A percentile compares a stretch with the other conserved stretches of the same genome.
Conservation (phyloP, 805 yeast species). For the Vanderwaltozyma tropicalis region DNA sequence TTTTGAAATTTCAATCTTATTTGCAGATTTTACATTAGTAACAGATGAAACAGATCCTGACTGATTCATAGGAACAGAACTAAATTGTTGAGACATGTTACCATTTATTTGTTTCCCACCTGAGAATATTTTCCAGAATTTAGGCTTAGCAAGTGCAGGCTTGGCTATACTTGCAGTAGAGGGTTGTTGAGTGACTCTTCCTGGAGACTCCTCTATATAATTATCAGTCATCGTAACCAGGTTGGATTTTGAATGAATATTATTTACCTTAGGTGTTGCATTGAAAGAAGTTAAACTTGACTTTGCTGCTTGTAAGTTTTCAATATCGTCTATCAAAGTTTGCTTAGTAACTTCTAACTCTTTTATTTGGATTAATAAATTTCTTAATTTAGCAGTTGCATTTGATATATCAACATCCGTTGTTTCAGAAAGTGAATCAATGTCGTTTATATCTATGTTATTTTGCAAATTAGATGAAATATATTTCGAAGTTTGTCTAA, state of each 20-base stretch:
- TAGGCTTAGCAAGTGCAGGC: slow-evolving; percentile 20
- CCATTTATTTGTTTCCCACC: slow-evolving; percentile 3
- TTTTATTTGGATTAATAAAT: slow-evolving; percentile 3
- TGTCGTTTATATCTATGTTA: too few relatives aligned
- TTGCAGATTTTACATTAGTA: not conserved
- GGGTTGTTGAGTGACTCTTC: slow-evolving; percentile 7
- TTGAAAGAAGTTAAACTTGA: not conserved
- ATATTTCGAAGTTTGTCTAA: not conserved
- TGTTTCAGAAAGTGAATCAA: not conserved
- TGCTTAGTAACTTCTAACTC: slow-evolving; percentile 3
- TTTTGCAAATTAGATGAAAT: not conserved
- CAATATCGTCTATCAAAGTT: slow-evolving; percentile 2
- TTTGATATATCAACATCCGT: not conserved
- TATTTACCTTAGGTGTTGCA: not conserved
- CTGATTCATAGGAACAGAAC: slow-evolving; percentile 1
- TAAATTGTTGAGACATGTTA: slow-evolving; percentile 2
- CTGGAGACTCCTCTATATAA: slow-evolving; percentile 3
- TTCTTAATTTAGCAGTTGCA: not conserved
- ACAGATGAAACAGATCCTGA: slow-evolving; percentile 6
- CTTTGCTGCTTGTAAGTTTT: slow-evolving; percentile 5
- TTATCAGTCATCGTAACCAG: not conserved
- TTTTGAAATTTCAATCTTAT: slow-evolving; percentile 23
- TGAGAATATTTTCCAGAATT: slow-evolving; percentile 28
- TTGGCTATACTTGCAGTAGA: slow-evolving; percentile 17
- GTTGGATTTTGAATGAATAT: not conserved